Evolutionary conservation across 441 rosid genomes (phyloP).

Genomic region (Aquilaria agallochum): DNA sequence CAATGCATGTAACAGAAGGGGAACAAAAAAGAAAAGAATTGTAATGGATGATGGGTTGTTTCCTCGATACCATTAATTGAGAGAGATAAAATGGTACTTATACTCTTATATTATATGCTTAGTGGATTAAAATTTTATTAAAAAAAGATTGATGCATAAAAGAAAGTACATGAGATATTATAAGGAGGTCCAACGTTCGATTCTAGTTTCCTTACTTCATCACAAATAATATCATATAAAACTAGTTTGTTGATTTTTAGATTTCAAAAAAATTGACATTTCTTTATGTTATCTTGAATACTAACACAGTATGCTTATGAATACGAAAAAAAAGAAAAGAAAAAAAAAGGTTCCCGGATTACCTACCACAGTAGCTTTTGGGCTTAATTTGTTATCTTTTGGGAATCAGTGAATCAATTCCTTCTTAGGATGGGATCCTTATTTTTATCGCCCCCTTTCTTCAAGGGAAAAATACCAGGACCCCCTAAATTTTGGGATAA

Average conservation of each 20-base stretch:
- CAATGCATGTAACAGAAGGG: constrained; percentile 11
- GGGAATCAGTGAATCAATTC: constrained; percentile 30
- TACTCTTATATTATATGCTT: constrained; percentile 10
- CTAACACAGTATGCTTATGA: no score
- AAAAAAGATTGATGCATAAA: neutral
- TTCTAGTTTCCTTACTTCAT: no score
- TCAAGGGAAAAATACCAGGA: no score
- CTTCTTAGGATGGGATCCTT: constrained; percentile 18
- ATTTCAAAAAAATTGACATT: no score
- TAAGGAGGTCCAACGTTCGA: no score
- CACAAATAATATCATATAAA: no score
- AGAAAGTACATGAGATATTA: no score
- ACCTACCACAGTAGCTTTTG: constrained; percentile 15
- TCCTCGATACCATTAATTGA: constrained; percentile 38
- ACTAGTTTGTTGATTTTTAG: no score
- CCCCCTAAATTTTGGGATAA: neutral
- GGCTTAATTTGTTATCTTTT: constrained; percentile 19
- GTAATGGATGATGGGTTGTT: constrained; percentile 13
- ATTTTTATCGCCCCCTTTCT: constrained; percentile 1
- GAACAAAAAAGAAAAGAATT: neutral
- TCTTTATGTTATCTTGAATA: no score
- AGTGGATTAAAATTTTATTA: constrained; percentile 16
- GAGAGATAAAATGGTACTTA: constrained; percentile 9
- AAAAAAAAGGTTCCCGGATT: neutral
- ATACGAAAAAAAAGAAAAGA: neutral